These are phyloP conservation scores for Madurella mycetomatis DNA, from an alignment of 2,329 filamentous ascomycete genomes.

Conservation along the genomic window DNA sequence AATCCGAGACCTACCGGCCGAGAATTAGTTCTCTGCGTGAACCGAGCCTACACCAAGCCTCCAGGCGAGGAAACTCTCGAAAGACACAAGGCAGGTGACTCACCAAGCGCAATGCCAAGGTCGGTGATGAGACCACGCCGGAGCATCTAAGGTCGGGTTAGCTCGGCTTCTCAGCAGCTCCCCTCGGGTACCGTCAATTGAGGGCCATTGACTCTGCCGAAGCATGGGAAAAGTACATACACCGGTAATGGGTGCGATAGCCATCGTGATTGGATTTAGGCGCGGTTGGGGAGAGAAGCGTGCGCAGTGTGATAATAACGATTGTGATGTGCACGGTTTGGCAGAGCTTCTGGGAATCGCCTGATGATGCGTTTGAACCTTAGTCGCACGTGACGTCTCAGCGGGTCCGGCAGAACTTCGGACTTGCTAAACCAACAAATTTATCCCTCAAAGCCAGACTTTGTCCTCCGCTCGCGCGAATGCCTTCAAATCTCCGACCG, in stretches of 20 bases:
- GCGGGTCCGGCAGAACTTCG: too few species aligned
- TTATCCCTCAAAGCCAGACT: too few species aligned
- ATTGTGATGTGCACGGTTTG: constrained; percentile 22
- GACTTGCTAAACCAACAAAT: too few species aligned
- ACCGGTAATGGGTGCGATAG: constrained; percentile 55
- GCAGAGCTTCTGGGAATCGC: constrained; percentile 20
- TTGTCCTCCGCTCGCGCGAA: too few species aligned
- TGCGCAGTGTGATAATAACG: constrained; percentile 4
- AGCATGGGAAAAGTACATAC: constrained; percentile 41
- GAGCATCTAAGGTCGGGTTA: constrained; percentile 50
- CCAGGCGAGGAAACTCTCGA: not conserved
- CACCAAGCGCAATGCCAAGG: constrained; percentile 53
- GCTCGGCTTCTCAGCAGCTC: constrained; percentile 23
- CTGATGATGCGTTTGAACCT: constrained; percentile 15
- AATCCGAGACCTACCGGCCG: constrained; percentile 47
- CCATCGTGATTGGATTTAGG: constrained; percentile 36
- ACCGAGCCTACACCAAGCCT: not conserved
- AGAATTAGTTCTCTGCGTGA: not conserved
- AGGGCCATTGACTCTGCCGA: constrained; percentile 14
- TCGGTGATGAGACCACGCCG: constrained; percentile 55
- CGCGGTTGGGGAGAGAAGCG: constrained; percentile 20
- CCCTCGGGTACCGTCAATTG: constrained; percentile 11
- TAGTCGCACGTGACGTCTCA: constrained; percentile 22
- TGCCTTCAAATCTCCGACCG: too few species aligned
- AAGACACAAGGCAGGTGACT: constrained; percentile 25